Evolutionary conservation across 352 stramenopile species (phyloP).

Genomic region (Globisporangium canariense): DNA sequence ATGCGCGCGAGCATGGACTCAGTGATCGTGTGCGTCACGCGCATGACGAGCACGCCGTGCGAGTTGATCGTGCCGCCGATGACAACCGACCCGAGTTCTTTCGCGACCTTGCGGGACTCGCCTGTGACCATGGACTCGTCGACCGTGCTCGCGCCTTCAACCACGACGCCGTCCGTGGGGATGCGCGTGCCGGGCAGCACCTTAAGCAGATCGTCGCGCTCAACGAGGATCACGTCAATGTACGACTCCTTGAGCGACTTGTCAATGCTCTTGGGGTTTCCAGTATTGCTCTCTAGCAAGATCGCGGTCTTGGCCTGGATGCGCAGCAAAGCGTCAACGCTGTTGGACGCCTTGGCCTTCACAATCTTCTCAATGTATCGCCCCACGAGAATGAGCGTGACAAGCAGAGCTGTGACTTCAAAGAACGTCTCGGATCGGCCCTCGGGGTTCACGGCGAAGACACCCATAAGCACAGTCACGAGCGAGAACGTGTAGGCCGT

Average conservation of each 20-base stretch:
- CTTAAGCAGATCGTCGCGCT: slow-evolving; percentile 66
- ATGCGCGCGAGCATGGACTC: slow-evolving; percentile 79
- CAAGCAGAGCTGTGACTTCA: slow-evolving; percentile 59
- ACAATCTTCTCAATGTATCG: slow-evolving; percentile 75
- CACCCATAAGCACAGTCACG: slow-evolving; percentile 25
- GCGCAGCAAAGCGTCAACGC: slow-evolving; percentile 56
- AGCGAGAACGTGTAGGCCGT: slow-evolving; percentile 65
- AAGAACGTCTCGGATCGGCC: slow-evolving; percentile 62
- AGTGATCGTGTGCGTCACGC: slow-evolving; percentile 67
- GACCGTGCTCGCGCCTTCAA: slow-evolving; percentile 58
- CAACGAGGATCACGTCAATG: slow-evolving; percentile 74
- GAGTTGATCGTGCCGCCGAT: slow-evolving; percentile 74
- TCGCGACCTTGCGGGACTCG: slow-evolving; percentile 64
- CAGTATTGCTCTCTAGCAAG: slow-evolving; percentile 56
- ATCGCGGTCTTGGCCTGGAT: slow-evolving; percentile 87
- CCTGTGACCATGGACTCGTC: slow-evolving; percentile 82
- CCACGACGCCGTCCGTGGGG: slow-evolving; percentile 69
- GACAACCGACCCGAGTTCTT: slow-evolving; percentile 50
- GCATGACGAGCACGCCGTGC: slow-evolving; percentile 62
- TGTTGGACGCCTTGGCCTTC: slow-evolving; percentile 67
- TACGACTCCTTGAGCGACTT: slow-evolving; percentile 47
- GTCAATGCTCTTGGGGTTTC: slow-evolving; percentile 14
- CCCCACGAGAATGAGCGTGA: slow-evolving; percentile 71
- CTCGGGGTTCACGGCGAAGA: slow-evolving; percentile 23
- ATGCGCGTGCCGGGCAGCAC: slow-evolving; percentile 65